phyloP scores from a whole-genome alignment of 148 eudicot genomes.

The Vaccinium corymbosum region DNA sequence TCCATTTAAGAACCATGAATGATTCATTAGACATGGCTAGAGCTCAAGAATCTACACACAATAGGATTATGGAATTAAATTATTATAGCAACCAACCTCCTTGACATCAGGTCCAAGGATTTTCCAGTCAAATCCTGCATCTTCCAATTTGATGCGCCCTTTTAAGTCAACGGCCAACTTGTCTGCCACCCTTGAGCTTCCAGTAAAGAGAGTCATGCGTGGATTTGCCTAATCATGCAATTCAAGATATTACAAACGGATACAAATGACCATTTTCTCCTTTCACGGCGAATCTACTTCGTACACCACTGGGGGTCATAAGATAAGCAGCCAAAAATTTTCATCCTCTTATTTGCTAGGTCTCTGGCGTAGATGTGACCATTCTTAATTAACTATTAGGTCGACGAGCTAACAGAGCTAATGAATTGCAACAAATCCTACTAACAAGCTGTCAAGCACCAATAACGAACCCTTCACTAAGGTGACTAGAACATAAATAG shows the following conservation, averaged over 20 bases:
- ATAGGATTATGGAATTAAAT: slow-evolving; percentile 1
- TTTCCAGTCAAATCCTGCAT: slow-evolving; percentile 99
- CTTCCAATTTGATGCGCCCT: slow-evolving; percentile 84
- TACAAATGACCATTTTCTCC: not conserved
- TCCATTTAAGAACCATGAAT: slow-evolving; percentile 19
- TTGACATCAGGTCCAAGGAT: slow-evolving; percentile 97
- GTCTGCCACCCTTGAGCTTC: slow-evolving; percentile 96
- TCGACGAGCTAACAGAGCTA: not conserved
- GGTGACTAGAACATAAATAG: not conserved
- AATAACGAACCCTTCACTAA: not conserved
- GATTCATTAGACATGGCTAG: not conserved
- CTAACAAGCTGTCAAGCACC: not conserved
- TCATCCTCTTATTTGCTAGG: not conserved
- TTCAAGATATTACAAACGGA: not conserved
- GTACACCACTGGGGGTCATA: not conserved
- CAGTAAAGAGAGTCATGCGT: slow-evolving; percentile 95
- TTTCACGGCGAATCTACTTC: not conserved
- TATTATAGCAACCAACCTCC: slow-evolving; percentile 43
- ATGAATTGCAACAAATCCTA: not conserved
- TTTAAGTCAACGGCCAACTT: slow-evolving; percentile 80
- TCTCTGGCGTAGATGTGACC: not conserved
- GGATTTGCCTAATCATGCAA: slow-evolving; percentile 65
- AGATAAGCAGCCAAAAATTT: not conserved
- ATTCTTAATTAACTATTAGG: not conserved
- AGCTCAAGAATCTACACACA: not conserved